Conservation (phyloP, 2,329 filamentous ascomycete genomes). For the Knoxdaviesia capensis region DNA sequence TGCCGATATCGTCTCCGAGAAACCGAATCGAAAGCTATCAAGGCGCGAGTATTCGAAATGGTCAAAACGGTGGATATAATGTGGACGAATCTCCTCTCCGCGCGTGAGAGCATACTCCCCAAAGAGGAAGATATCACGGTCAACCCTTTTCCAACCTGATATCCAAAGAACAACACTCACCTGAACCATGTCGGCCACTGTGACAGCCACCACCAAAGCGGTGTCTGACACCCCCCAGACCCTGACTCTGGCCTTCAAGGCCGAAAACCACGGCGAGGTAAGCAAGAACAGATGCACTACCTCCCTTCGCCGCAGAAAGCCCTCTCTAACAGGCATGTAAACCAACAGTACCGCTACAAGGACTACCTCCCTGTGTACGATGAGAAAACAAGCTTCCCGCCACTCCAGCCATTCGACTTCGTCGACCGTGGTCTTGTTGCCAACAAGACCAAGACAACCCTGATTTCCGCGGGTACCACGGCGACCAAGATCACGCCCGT, state of each 20-base stretch:
- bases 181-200: background rate
- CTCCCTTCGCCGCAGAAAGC: background rate
- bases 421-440: slow-evolving; percentile 12
- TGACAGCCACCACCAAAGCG: background rate
- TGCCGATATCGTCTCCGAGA: no score
- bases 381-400: slow-evolving; percentile 10
- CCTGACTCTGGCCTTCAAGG: background rate
- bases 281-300: background rate
- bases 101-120: no score
- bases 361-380: slow-evolving; percentile 15
- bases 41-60: no score
- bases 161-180: background rate
- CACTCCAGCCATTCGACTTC: slow-evolving; percentile 12
- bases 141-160: background rate
- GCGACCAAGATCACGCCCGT: slow-evolving; percentile 8
- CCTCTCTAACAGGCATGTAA: background rate
- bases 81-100: no score
- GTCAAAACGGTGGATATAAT: no score
- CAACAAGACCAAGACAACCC: slow-evolving; percentile 11
- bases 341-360: slow-evolving; percentile 12
- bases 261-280: slow-evolving; percentile 1
- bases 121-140: no score
- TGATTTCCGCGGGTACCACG: slow-evolving; percentile 7
- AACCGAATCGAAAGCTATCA: no score
- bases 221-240: background rate